Evolutionary conservation across 2,329 filamentous ascomycete species (phyloP), one percentile per base, ranked within the genome.

Genomic region (Zymoseptoria crescenta): DNA sequence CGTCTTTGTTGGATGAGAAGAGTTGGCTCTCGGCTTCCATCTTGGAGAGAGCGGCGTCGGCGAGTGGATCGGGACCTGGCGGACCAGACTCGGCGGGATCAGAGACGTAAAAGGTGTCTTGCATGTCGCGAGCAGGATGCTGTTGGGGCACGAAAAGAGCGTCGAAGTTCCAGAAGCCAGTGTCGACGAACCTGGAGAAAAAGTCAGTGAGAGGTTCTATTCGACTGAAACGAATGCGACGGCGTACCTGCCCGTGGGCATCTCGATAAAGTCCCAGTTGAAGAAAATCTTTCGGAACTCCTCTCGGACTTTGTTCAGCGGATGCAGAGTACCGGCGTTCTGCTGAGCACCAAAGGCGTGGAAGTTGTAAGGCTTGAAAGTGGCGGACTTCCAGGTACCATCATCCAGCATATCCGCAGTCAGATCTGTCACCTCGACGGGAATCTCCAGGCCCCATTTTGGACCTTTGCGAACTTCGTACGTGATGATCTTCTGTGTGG

Each of bases 261-360:
- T 97, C 80, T 99, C 94, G 70, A 93, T 87, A 79, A 97, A 99
- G 56, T 93, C 94, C 87, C 96, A 96, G 74, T 96, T 91, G 77
- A 99, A 97, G 85, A 99, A 99, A 73, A 99, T 96, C 72, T 94
- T 89, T 59, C 94, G 83, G 83, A 99, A 96, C 77, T 97, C 94
- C 69, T 90, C 84, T 68, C 94, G 88, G 69, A 97, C 93, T 80
- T 97, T 97, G 79, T 91, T 96, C 67, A 99, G 64, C 4, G 79
- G 79, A 68, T 81, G 79, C 63, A 81, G 65, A 45, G 77, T 75
- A 59, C 78, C 78, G 19, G 76, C 72, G 58, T 77, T 73, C 79
- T 71, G 87, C 50, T 85, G 72, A 82, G 87, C 71, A 82, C 85
- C 85, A 8, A 64, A 52, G 29, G 85, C 83, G 57, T 86, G 95